phyloP scores from a whole-genome alignment of 148 eudicot species.

The Nepenthes gracilis region DNA sequence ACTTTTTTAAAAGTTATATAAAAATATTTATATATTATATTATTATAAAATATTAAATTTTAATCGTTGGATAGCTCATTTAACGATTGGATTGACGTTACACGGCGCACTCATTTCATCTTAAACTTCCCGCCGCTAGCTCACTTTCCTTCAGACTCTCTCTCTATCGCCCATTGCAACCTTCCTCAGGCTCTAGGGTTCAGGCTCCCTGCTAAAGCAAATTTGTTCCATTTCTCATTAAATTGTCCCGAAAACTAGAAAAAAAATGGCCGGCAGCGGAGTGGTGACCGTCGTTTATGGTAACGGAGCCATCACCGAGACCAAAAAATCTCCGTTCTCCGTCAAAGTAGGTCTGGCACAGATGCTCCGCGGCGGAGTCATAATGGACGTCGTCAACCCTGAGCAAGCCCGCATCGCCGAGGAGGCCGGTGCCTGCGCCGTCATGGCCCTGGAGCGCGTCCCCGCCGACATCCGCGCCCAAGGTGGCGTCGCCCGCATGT shows the following conservation, averaged over 20 bases:
- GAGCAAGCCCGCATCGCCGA: constrained; percentile 88
- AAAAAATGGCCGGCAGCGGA: constrained; percentile 15
- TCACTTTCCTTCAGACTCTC: background rate
- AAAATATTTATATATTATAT: no score
- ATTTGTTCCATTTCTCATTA: no score
- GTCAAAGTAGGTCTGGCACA: constrained; percentile 95
- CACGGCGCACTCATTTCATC: no score
- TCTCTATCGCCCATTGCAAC: no score
- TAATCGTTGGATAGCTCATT: no score
- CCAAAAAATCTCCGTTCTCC: constrained; percentile 73
- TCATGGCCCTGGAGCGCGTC: constrained; percentile 92
- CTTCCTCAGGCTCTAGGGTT: no score
- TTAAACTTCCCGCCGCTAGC: background rate
- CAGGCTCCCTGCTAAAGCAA: no score
- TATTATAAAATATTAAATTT: no score
- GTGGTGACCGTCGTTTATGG: constrained; percentile 66
- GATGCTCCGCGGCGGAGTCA: constrained; percentile 95
- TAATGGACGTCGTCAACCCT: constrained; percentile 91
- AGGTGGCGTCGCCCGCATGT: constrained; percentile 94
- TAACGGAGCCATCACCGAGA: constrained; percentile 58
- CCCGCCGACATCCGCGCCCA: constrained; percentile 94
- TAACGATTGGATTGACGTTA: no score
- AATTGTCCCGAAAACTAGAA: no score
- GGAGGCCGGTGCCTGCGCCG: constrained; percentile 96
- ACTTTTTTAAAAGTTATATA: no score